Percentiles rank a stretch among this genome's conserved stretches.
phyloP scores from a whole-genome alignment of 116 monocot species.

The Posidonia oceanica region DNA sequence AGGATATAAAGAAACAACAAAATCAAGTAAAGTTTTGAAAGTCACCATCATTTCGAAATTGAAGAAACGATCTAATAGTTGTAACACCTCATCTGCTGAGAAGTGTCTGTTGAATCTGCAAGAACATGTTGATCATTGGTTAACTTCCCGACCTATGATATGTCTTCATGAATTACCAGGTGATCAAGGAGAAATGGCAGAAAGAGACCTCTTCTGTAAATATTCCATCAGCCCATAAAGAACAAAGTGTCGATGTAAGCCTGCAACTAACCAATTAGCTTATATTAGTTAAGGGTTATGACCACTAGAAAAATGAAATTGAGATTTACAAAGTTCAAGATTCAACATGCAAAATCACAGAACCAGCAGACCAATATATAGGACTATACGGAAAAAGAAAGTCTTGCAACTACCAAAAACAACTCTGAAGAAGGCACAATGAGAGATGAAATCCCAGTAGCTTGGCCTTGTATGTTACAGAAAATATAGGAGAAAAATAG shows the following conservation, averaged over 20 bases:
- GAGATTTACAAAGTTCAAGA: neutral
- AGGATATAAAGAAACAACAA: too few species aligned
- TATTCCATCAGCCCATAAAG: slow-evolving; percentile 83
- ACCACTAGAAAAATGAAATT: neutral
- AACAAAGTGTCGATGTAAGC: slow-evolving; percentile 93
- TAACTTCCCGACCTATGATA: neutral
- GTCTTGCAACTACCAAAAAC: too few species aligned
- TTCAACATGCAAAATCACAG: neutral
- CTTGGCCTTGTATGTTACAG: too few species aligned
- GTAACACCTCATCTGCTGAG: slow-evolving; percentile 83
- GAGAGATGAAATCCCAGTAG: too few species aligned
- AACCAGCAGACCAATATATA: too few species aligned
- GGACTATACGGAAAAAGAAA: too few species aligned
- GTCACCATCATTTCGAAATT: slow-evolving; percentile 92
- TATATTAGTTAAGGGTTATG: neutral
- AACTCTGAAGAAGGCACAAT: too few species aligned
- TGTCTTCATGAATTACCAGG: neutral
- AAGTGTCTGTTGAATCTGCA: slow-evolving; percentile 32
- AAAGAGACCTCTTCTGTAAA: slow-evolving; percentile 50
- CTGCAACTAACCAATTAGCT: slow-evolving; percentile 15
- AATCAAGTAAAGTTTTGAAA: neutral
- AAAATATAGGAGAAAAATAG: too few species aligned
- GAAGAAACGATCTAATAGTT: slow-evolving; percentile 84
- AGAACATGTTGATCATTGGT: neutral
- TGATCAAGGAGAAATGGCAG: neutral